These are phyloP conservation scores for Amylocystis lapponica DNA, from an alignment of 768 basidiomycete genomes.

Conservation along the genomic window DNA sequence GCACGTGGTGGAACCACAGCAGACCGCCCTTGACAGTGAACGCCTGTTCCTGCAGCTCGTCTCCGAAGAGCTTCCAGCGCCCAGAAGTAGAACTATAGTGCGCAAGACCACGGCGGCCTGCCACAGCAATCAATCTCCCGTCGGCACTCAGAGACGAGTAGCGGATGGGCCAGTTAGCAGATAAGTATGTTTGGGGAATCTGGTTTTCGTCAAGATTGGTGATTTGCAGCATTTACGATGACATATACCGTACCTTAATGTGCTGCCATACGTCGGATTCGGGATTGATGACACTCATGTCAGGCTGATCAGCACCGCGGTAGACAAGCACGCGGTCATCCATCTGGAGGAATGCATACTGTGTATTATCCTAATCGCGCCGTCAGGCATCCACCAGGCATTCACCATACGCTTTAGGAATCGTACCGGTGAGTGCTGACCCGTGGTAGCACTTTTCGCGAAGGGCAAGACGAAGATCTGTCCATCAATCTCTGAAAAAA, in stretches of 20 bases:
- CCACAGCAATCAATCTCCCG: slow-evolving; percentile 87
- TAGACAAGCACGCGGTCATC: slow-evolving; percentile 93
- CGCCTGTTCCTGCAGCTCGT: slow-evolving; percentile 77
- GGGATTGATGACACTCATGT: slow-evolving; percentile 97
- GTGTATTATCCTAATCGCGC: slow-evolving; percentile 78
- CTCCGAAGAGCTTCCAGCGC: slow-evolving; percentile 87
- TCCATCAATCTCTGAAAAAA: slow-evolving; percentile 46
- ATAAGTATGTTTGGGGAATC: slow-evolving; percentile 87
- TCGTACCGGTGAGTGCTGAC: slow-evolving; percentile 85
- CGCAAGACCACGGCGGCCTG: slow-evolving; percentile 83
- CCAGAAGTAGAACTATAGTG: slow-evolving; percentile 95
- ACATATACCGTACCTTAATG: slow-evolving; percentile 57
- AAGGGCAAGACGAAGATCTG: slow-evolving; percentile 87
- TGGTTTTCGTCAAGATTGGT: slow-evolving; percentile 24
- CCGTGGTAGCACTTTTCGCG: slow-evolving; percentile 90
- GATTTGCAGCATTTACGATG: neutral
- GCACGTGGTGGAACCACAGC: slow-evolving; percentile 94
- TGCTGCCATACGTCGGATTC: slow-evolving; percentile 98
- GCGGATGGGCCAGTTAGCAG: slow-evolving; percentile 89
- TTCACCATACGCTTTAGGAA: neutral
- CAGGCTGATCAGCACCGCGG: slow-evolving; percentile 94
- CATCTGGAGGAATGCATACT: slow-evolving; percentile 93
- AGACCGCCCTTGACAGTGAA: slow-evolving; percentile 88
- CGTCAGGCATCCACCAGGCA: slow-evolving; percentile 3
- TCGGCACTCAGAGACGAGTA: slow-evolving; percentile 90